Base-by-base conservation (phyloP, 805 yeast species). In the Saccharomyces kudriavzevii region DNA sequence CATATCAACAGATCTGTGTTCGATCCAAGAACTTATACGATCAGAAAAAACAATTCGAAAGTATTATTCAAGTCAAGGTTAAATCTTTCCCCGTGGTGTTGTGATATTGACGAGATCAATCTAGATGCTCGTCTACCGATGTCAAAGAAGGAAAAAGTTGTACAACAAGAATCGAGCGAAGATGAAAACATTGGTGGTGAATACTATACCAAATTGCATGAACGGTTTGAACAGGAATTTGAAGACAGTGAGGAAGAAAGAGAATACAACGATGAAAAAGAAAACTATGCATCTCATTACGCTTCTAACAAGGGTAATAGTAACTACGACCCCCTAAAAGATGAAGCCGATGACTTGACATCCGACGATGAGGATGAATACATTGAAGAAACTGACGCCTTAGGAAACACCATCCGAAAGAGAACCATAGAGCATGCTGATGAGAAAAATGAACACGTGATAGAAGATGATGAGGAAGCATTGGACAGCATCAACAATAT, bases 1-100 rank as follows among this genome's bases (percentile, higher is more conserved):
- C 98, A 94, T 68, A 86, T 92, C 57, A 92, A 92, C 68, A 80
- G 99, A 64, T 89, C 96, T 1, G 97, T 89, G 13, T 92, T 90
- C 69, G 97, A 92, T 68, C 88, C 94, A 52, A 74, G 81, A 53
- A 87, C 96, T 0, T 94, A 87, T 56, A 81, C 80, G 75, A 86
- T 89, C 27, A 80, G 88, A 58, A 92, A 92, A 67, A 91, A 91
- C 67, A 82, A 87, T 49, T 85, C 96, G 4, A 79, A 81, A 50
- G 92, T 92, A n/a, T 70, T 79, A 10, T 90, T 90, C 72, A 92
- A 96, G 3, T 63, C 80, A 45, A 74, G 76, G 47, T 72, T 92
- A 55, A 84, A 89, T 64, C 72, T 91, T 62, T 74, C 83, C 11
- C 82, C 79, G 24, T 90, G 79, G 72, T 83, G 85, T 25, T 89